These are phyloP conservation scores for Isatis tinctoria DNA, from an alignment of 345 rosid genomes.

Conservation along the genomic window DNA sequence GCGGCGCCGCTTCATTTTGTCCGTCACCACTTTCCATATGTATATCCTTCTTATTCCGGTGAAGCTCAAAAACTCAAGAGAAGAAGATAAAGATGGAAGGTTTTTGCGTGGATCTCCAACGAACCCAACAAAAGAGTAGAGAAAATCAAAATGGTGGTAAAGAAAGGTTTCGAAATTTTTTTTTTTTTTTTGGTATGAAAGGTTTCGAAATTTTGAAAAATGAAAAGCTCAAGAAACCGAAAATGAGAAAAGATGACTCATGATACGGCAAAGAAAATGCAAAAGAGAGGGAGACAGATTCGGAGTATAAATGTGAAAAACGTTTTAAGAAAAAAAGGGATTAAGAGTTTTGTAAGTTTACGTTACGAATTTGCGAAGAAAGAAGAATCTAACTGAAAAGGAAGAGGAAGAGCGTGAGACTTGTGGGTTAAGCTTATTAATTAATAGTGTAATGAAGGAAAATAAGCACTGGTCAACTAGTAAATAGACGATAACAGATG, in stretches of 20 bases:
- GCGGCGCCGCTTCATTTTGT: constrained; percentile 62
- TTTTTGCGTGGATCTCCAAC: background rate
- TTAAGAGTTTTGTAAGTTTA: background rate
- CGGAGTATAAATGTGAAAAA: constrained; percentile 10
- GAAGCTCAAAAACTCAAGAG: background rate
- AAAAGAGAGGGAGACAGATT: background rate
- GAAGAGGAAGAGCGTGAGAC: constrained; percentile 2
- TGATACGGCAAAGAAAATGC: background rate
- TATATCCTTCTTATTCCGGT: background rate
- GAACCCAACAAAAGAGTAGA: background rate
- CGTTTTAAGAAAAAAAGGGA: background rate
- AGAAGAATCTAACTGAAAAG: background rate
- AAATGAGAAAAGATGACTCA: background rate
- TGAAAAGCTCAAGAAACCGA: constrained; percentile 7
- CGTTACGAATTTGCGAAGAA: constrained; percentile 17
- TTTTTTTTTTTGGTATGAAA: no score
- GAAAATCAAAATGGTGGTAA: background rate
- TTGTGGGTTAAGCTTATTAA: background rate
- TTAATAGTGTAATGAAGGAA: background rate
- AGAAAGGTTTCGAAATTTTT: background rate
- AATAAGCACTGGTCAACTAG: background rate
- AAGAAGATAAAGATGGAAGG: background rate
- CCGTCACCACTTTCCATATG: constrained; percentile 48
- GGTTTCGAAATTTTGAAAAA: background rate
- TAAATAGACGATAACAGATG: background rate